Conservation (phyloP, 2,329 filamentous ascomycete species). For the Sporothrix luriei region DNA sequence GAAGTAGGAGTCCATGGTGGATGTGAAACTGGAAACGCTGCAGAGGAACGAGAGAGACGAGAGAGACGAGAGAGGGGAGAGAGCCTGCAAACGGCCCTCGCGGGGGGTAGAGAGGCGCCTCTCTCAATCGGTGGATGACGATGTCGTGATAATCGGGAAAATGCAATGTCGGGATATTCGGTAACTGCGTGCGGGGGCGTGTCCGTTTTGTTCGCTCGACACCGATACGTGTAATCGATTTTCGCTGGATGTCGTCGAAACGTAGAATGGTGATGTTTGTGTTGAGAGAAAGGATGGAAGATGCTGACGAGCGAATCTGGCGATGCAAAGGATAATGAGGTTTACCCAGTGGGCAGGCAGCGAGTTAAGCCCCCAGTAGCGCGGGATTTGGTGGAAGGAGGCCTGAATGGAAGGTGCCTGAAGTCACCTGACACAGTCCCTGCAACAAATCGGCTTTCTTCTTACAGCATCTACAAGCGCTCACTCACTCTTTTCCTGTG, state of each 20-base stretch:
- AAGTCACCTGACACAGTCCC: conserved; percentile 14
- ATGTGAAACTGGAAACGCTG: neutral
- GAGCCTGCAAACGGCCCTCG: conserved; percentile 12
- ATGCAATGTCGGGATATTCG: conserved; percentile 1
- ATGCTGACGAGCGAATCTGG: conserved; percentile 1
- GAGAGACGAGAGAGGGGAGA: neutral
- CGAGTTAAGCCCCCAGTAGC: conserved; percentile 22
- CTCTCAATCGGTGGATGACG: conserved; percentile 14
- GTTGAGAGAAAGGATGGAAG: conserved; percentile 12
- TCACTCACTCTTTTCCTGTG: neutral
- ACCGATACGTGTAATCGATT: neutral
- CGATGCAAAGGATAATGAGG: conserved; percentile 25
- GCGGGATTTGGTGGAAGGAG: conserved; percentile 2
- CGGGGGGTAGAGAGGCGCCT: neutral
- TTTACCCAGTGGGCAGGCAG: conserved; percentile 12
- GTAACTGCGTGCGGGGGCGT: neutral
- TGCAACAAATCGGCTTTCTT: neutral
- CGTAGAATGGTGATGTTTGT: neutral
- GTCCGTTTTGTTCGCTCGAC: neutral
- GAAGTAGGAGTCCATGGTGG: conserved; percentile 55
- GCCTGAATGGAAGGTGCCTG: conserved; percentile 6
- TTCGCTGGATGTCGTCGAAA: conserved; percentile 5
- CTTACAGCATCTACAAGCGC: neutral
- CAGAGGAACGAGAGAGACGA: neutral
- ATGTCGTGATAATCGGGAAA: conserved; percentile 7